Base-by-base conservation (phyloP, 139 green algal genomes). In the Coelastrella sp. region DNA sequence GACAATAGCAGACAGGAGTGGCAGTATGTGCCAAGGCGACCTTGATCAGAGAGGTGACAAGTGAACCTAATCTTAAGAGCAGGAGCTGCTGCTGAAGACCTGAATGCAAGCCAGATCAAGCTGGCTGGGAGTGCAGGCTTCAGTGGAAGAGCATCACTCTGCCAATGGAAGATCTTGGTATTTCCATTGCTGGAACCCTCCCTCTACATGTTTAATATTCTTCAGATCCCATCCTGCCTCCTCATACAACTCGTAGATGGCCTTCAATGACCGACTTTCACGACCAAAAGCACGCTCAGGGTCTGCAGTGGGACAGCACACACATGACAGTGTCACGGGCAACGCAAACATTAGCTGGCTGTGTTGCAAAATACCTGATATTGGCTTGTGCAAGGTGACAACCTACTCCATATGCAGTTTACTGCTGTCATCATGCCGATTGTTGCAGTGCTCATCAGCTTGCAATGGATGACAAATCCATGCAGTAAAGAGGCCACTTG, bases 151-250 rank as follows among this genome's bases (percentile, higher is more conserved):
- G 11, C 11, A 20, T 76, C 68, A 76, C 19, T 75, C 81, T 58
- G 81, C 59, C 59, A 86, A n/a, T 63, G 81, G 81, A 9, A 86
- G 59, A 25, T 59, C 92, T 60, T 95, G 87, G 59, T 92, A 92
- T 7, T 93, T 87, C 95, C 95, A 97, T 20, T 92, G 85, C 25
- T 76, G 82, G 11, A 96, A 87, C 12, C 95, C 95, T 0, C 94
- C 95, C 80, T 97, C 89, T 20, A 97, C 82, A 85, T 96, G 92
- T 27, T 93, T 57, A 22, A 97, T 93, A 57, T 97, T 91, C n/a
- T 84, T 84, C 17, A 84, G 4, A n/a, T 25, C 79, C 88, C 88
- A 91, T 12, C 88, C 81, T 11, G 35, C 81, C 58, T 89, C 82
- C 59, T 89, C 27, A 22, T 75, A 73, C 74, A 92, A 25, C 89